Conservation (phyloP, 1,139 yeast genomes). For the Pichia sp. region DNA sequence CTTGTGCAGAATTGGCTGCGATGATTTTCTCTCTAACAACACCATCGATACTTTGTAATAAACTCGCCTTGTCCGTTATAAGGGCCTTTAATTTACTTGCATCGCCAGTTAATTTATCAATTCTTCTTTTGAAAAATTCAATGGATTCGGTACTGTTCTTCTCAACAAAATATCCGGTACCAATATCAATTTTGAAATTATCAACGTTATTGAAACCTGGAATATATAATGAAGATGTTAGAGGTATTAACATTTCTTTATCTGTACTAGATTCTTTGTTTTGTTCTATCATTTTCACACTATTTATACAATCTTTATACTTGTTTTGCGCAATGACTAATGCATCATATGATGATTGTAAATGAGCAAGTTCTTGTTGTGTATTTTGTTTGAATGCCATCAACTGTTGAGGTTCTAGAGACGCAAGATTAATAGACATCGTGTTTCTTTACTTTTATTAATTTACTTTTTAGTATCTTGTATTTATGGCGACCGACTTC, state of each 20-base stretch:
- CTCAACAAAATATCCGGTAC: slow-evolving; percentile 92
- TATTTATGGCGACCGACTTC: not conserved
- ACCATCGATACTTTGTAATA: slow-evolving; percentile 46
- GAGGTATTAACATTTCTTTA: slow-evolving; percentile 67
- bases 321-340: slow-evolving; percentile 76
- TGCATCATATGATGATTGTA: slow-evolving; percentile 78
- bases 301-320: slow-evolving; percentile 72
- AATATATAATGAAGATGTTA: slow-evolving; percentile 81
- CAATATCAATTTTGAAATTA: slow-evolving; percentile 84
- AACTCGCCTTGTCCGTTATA: slow-evolving; percentile 56
- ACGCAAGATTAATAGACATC: slow-evolving; percentile 48
- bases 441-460: not conserved
- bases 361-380: slow-evolving; percentile 80
- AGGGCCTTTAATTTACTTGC: slow-evolving; percentile 68
- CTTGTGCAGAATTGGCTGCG: slow-evolving; percentile 5
- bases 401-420: slow-evolving; percentile 76
- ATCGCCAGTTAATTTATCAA: slow-evolving; percentile 66
- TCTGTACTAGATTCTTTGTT: slow-evolving; percentile 34
- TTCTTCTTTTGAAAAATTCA: slow-evolving; percentile 67
- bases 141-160: slow-evolving; percentile 65
- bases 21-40: slow-evolving; percentile 37
- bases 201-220: slow-evolving; percentile 69
- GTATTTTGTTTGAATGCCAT: slow-evolving; percentile 77
- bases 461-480: not conserved
- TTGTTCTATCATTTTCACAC: slow-evolving; percentile 49